Base-by-base conservation (phyloP, 192 early-diverging fungal genomes). In the Pilobolus umbonatus region DNA sequence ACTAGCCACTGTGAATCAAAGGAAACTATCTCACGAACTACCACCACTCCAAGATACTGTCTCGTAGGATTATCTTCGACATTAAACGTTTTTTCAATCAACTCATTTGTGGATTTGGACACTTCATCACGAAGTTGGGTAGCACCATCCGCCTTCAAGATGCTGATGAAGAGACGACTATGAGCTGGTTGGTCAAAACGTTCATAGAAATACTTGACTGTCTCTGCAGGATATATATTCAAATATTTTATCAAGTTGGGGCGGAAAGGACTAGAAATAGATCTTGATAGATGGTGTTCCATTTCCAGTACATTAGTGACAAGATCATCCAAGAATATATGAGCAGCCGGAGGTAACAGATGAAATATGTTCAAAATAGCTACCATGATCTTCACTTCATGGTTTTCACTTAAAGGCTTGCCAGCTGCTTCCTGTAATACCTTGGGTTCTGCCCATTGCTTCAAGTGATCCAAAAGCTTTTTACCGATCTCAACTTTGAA, bases 401-500 rank as follows among this genome's bases (percentile, higher is more conserved):
- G 88, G 49, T 94, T 83, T 54, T 99, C 98, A 35, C 80, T 74
- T n/a, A 98, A 72, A 0, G 94, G 81, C 49, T 88, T 87, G 22
- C 82, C 86, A 1, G 93, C 81, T 5, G 85, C 84, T 28, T 91
- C 89, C 48, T 89, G 84, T 8, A 98, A 65, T 48, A 91, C 79
- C 34, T 81, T 77, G 9, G 94, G 91, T 36, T 90, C 90, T 29
- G 94, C 93, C 95, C 94, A 98, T 50, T 88, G 82, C 25, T 86
- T 82, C 55, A 98, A 73, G 69, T 99, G 98, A 67, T 99, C 96
- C 21, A 99, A 67, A 12, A 99, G 77, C 78, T 96, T 96, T 56
- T 88, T 90, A n/a, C 98, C 96, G 35, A 99, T 96, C 64, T 98
- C 95, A 10, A 92, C 90, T 65, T 96, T 98, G 76, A 99, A 99